Conservation (phyloP, 1,139 yeast genomes). For the Diutina catenulata region DNA sequence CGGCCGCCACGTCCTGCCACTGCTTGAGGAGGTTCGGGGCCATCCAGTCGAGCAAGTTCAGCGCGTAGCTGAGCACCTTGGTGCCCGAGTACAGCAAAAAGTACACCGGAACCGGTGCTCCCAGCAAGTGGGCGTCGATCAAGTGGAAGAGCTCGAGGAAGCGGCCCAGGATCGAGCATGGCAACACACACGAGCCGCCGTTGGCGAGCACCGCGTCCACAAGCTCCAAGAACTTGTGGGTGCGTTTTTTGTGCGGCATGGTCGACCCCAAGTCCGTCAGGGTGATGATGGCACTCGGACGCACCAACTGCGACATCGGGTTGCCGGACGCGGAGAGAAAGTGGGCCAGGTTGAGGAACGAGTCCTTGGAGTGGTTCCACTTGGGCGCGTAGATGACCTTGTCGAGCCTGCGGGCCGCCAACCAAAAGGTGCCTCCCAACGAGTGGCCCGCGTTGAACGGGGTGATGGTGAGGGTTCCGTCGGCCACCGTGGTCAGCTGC, state of each 20-base stretch:
- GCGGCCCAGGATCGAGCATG: constrained; percentile 76
- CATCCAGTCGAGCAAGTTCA: constrained; percentile 94
- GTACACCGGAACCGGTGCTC: constrained; percentile 44
- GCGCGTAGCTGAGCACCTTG: constrained; percentile 69
- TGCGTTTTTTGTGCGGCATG: constrained; percentile 51
- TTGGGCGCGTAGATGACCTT: constrained; percentile 79
- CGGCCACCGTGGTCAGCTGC: constrained; percentile 57
- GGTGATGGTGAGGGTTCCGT: constrained; percentile 52
- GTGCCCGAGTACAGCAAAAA: constrained; percentile 72
- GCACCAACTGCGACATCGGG: constrained; percentile 50
- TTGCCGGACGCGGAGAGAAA: constrained; percentile 37
- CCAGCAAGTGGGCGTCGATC: constrained; percentile 44
- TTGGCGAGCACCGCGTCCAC: constrained; percentile 57
- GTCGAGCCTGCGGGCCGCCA: constrained; percentile 61
- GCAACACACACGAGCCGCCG: constrained; percentile 70
- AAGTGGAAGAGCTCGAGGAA: constrained; percentile 69
- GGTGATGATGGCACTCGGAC: constrained; percentile 82
- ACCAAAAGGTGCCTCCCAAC: constrained; percentile 88
- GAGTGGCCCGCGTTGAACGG: constrained; percentile 91
- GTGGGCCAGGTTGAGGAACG: constrained; percentile 74
- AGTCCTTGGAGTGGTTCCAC: constrained; percentile 91
- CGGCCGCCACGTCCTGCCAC: constrained; percentile 47
- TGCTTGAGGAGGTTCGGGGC: constrained; percentile 65
- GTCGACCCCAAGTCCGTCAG: constrained; percentile 62
- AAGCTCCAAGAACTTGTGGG: constrained; percentile 51